phyloP scores from a whole-genome alignment of 2,329 filamentous ascomycete species.

The Cladophialophora yegresii region DNA sequence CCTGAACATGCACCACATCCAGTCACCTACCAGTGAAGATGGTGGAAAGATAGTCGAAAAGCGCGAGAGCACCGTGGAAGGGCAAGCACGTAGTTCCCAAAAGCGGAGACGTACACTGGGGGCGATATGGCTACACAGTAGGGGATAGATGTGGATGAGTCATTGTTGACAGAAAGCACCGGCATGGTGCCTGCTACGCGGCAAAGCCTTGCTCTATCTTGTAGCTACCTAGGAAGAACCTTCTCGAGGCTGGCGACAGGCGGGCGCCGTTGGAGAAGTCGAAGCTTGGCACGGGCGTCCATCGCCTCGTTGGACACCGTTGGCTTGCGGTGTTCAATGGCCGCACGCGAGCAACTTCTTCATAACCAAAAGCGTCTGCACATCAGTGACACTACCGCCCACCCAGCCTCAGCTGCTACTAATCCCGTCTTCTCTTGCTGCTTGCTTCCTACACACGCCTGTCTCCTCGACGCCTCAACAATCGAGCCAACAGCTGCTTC shows the following conservation, averaged over 20 bases:
- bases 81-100: background rate
- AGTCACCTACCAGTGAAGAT: no score
- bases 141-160: background rate
- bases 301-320: background rate
- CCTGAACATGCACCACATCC: background rate
- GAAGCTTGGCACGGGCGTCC: slow-evolving; percentile 5
- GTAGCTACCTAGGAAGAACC: background rate
- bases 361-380: background rate
- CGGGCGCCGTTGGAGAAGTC: slow-evolving; percentile 1
- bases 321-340: slow-evolving; percentile 6
- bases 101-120: background rate
- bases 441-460: background rate
- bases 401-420: background rate
- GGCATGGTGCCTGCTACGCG: background rate
- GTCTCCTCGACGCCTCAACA: background rate
- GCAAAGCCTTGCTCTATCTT: background rate
- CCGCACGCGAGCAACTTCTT: slow-evolving; percentile 14
- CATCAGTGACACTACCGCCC: background rate
- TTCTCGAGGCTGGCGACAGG: slow-evolving; percentile 8
- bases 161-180: background rate
- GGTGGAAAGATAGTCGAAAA: background rate
- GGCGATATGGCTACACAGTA: background rate
- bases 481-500: background rate
- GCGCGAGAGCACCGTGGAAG: background rate
- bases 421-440: background rate